Evolutionary conservation across 495 filamentous ascomycete species (phyloP).

Genomic region (Penicillium diatomitis): DNA sequence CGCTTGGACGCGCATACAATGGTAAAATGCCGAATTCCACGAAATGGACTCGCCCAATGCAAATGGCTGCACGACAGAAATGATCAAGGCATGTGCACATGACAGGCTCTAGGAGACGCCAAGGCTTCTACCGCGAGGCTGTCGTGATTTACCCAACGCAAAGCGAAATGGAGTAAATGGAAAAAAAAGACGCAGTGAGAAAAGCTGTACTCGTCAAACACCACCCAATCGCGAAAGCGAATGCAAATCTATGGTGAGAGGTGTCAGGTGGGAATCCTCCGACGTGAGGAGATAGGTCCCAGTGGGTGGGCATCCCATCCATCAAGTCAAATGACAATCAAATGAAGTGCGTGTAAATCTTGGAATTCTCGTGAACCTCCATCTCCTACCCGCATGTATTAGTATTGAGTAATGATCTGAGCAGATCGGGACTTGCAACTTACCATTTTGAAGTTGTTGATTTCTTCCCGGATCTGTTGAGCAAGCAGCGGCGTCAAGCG

Average conservation of each 20-base stretch:
- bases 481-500: slow-evolving; percentile 92
- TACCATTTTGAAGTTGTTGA: slow-evolving; percentile 99
- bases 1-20: no score
- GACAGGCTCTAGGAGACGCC: no score
- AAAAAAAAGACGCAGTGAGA: background rate
- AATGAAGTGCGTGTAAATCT: slow-evolving; percentile 99
- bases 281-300: no score
- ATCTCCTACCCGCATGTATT: slow-evolving; percentile 67
- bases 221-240: slow-evolving; percentile 17
- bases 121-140: no score
- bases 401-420: slow-evolving; percentile 9
- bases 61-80: no score
- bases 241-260: slow-evolving; percentile 26
- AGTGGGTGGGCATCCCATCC: no score
- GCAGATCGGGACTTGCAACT: background rate
- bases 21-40: no score
- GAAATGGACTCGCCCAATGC: no score
- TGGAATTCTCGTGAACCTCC: slow-evolving; percentile 98
- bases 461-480: slow-evolving; percentile 98
- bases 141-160: no score
- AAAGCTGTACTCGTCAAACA: slow-evolving; percentile 10
- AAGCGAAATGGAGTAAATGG: background rate
- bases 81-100: no score
- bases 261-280: background rate
- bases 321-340: slow-evolving; percentile 25